These are phyloP conservation scores for Recurvomyces mirabilis DNA, from an alignment of 495 filamentous ascomycete genomes.

Conservation along the genomic window DNA sequence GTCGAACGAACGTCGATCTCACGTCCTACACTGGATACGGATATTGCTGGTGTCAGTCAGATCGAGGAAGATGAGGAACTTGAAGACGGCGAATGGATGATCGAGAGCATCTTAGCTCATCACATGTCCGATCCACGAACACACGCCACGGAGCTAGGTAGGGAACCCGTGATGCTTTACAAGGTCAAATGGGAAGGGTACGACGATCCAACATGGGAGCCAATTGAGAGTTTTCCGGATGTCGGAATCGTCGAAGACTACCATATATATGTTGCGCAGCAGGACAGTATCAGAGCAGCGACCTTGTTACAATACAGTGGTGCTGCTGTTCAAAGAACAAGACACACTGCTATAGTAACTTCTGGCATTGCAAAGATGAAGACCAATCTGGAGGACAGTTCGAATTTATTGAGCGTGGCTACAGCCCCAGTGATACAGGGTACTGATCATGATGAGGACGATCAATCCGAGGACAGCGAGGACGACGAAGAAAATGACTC, in stretches of 20 bases:
- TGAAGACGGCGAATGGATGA: slow-evolving; percentile 9
- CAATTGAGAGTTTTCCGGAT: slow-evolving; percentile 9
- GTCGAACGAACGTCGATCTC: not conserved
- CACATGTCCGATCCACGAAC: slow-evolving; percentile 16
- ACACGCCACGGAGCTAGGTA: slow-evolving; percentile 7
- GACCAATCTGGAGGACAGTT: not conserved
- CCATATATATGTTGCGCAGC: not conserved
- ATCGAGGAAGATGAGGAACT: not conserved
- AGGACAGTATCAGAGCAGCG: too few relatives aligned
- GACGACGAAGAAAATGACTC: slow-evolving; percentile 2
- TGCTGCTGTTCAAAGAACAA: too few relatives aligned
- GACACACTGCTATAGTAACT: too few relatives aligned
- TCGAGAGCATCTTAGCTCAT: slow-evolving; percentile 12
- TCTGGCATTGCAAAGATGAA: too few relatives aligned
- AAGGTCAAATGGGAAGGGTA: slow-evolving; percentile 16
- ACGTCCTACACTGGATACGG: too few relatives aligned
- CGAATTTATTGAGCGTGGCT: too few relatives aligned
- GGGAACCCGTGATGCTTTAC: slow-evolving; percentile 15
- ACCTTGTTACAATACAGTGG: too few relatives aligned
- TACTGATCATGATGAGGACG: too few relatives aligned
- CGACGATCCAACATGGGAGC: slow-evolving; percentile 15
- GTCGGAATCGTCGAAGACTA: slow-evolving; percentile 9
- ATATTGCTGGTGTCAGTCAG: too few relatives aligned
- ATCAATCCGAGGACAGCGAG: not conserved
- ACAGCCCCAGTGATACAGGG: too few relatives aligned